Evolutionary conservation across 805 yeast species (phyloP).

Genomic region (Yarrowia osloensis): DNA sequence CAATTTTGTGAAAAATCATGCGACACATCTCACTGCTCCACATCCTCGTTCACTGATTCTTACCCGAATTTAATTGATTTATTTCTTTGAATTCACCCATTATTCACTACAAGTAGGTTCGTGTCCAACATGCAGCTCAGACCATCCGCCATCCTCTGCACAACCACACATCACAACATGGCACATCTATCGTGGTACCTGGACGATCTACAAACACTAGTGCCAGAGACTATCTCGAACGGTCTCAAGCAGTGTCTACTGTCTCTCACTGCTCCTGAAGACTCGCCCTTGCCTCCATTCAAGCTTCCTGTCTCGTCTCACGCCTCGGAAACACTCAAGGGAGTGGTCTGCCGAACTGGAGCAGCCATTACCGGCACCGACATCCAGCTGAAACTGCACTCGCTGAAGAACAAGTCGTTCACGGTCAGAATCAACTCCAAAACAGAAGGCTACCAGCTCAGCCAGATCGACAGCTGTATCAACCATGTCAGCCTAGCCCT

Average conservation of each 20-base stretch:
- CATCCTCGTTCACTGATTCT: too few relatives aligned
- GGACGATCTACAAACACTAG: conserved; percentile 8
- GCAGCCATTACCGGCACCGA: background rate
- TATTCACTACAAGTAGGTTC: background rate
- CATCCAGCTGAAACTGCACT: conserved; percentile 14
- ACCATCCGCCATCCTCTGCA: background rate
- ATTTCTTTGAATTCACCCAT: background rate
- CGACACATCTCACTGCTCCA: too few relatives aligned
- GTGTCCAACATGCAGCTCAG: background rate
- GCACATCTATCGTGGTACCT: conserved; percentile 20
- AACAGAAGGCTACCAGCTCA: conserved; percentile 3
- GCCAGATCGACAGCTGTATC: conserved; percentile 22
- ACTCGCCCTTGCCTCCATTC: conserved; percentile 15
- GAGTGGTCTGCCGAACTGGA: conserved; percentile 16
- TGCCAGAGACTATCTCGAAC: conserved; percentile 14
- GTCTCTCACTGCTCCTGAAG: conserved; percentile 5
- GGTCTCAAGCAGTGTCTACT: conserved; percentile 5
- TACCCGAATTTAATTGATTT: too few relatives aligned
- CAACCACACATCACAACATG: background rate
- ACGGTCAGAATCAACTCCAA: conserved; percentile 5
- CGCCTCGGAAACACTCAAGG: conserved; percentile 30
- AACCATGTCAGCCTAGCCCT: conserved; percentile 9
- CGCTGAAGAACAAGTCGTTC: background rate
- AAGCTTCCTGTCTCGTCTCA: conserved; percentile 21
- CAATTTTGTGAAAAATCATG: too few relatives aligned